phyloP scores from a whole-genome alignment of 2,329 filamentous ascomycete species.

The Didymella sp. region DNA sequence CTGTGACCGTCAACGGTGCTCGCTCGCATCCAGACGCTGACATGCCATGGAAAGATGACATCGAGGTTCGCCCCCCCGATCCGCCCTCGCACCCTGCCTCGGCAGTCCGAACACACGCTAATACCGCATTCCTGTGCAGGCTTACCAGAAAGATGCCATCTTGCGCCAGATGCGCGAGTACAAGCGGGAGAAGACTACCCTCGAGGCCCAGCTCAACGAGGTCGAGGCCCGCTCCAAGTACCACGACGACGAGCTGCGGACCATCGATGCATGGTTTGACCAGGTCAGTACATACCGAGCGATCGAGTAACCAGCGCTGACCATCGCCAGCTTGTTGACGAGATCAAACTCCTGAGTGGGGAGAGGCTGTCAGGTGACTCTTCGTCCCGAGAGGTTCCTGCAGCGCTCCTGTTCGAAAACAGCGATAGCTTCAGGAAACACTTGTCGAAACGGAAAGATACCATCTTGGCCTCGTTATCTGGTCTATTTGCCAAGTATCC shows the following conservation, averaged over 20 bases:
- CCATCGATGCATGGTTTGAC: conserved; percentile 91
- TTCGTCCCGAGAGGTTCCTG: conserved; percentile 54
- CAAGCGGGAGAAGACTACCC: conserved; percentile 83
- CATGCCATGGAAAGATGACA: conserved; percentile 73
- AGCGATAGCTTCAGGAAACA: conserved; percentile 75
- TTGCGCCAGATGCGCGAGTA: conserved; percentile 98
- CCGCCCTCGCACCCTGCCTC: conserved; percentile 27
- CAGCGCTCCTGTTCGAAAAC: conserved; percentile 63
- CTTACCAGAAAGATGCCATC: conserved; percentile 95
- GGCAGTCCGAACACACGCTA: conserved; percentile 39
- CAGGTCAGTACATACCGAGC: conserved; percentile 68
- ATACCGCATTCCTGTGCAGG: conserved; percentile 59
- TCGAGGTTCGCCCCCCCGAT: conserved; percentile 70
- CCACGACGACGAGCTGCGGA: conserved; percentile 90
- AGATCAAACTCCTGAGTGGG: conserved; percentile 54
- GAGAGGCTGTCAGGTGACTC: conserved; percentile 40
- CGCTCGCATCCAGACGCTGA: conserved; percentile 70
- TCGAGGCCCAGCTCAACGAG: conserved; percentile 82
- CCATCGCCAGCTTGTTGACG: conserved; percentile 54
- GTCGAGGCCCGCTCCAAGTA: conserved; percentile 77
- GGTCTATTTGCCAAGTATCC: conserved; percentile 65
- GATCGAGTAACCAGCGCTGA: conserved; percentile 32
- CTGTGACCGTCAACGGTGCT: conserved; percentile 73
- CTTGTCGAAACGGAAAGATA: conserved; percentile 74
- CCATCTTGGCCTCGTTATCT: conserved; percentile 77